Percentiles rank a stretch among this genome's conserved stretches.
Evolutionary conservation across 2,329 filamentous ascomycete species (phyloP).

Genomic region (Teratosphaeriaceae sp.): DNA sequence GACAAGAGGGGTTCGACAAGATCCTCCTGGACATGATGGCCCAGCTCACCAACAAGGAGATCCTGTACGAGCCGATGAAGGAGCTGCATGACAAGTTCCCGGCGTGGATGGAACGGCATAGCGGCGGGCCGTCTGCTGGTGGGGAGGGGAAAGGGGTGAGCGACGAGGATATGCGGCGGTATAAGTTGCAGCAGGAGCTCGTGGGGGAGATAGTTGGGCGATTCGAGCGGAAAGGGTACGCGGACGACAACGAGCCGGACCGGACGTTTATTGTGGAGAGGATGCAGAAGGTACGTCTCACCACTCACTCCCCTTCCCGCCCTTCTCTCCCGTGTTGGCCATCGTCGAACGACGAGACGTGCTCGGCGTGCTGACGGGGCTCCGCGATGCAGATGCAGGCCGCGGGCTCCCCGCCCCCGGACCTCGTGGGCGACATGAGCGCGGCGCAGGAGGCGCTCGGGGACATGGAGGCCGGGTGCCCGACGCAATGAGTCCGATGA

Average conservation of each 20-base stretch:
- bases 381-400: conserved; percentile 78
- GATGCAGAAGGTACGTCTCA: conserved; percentile 82
- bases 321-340: too few species aligned
- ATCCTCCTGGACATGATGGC: conserved; percentile 99
- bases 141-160: conserved; percentile 58
- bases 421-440: conserved; percentile 84
- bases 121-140: too few species aligned
- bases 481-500: conserved; percentile 45
- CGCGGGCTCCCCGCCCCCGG: conserved; percentile 79
- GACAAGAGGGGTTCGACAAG: conserved; percentile 84
- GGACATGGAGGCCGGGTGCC: conserved; percentile 54
- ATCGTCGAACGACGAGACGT: too few species aligned
- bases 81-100: conserved; percentile 92
- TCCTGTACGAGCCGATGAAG: conserved; percentile 98
- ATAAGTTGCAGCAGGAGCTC: conserved; percentile 70
- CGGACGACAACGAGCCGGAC: conserved; percentile 73
- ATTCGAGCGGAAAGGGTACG: conserved; percentile 77
- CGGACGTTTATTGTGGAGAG: conserved; percentile 90
- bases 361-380: conserved; percentile 6
- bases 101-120: conserved; percentile 77
- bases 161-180: conserved; percentile 67
- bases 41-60: conserved; percentile 96
- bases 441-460: conserved; percentile 64
- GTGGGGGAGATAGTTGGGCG: conserved; percentile 81
- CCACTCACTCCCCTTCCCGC: too few species aligned